phyloP scores from a whole-genome alignment of 306 rosid genomes.

The Crataegus laevigata region DNA sequence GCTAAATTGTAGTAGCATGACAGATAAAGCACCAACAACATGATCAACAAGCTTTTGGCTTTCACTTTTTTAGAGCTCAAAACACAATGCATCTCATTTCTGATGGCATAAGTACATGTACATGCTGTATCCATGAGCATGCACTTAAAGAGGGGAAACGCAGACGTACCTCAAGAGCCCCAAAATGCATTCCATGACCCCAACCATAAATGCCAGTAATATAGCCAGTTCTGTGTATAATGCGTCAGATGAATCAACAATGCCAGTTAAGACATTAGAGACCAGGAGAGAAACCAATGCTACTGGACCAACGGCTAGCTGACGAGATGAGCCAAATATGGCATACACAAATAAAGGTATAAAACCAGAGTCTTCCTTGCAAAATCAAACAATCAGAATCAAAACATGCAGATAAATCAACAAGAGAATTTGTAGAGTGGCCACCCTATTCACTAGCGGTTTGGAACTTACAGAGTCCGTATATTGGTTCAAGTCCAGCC shows the following conservation, averaged over 20 bases:
- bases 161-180: conserved; percentile 78
- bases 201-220: conserved; percentile 91
- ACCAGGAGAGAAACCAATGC: conserved; percentile 98
- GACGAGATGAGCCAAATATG: conserved; percentile 92
- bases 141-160: conserved; percentile 8
- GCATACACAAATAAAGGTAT: conserved; percentile 90
- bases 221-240: conserved; percentile 85
- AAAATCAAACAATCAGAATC: conserved; percentile 14
- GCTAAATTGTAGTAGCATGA: background rate
- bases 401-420: background rate
- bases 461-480: conserved; percentile 86
- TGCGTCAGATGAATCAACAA: conserved; percentile 67
- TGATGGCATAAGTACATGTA: conserved; percentile 8
- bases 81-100: background rate
- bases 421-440: background rate
- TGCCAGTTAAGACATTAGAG: conserved; percentile 67
- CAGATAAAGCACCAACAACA: background rate
- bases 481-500: conserved; percentile 89
- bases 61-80: background rate
- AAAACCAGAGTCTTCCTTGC: conserved; percentile 58
- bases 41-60: background rate
- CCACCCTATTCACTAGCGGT: background rate
- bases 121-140: background rate
- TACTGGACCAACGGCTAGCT: conserved; percentile 99
- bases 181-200: conserved; percentile 83